These are phyloP conservation scores for Phoma sp. DNA, from an alignment of 2,329 filamentous ascomycete species.

Conservation along the genomic window DNA sequence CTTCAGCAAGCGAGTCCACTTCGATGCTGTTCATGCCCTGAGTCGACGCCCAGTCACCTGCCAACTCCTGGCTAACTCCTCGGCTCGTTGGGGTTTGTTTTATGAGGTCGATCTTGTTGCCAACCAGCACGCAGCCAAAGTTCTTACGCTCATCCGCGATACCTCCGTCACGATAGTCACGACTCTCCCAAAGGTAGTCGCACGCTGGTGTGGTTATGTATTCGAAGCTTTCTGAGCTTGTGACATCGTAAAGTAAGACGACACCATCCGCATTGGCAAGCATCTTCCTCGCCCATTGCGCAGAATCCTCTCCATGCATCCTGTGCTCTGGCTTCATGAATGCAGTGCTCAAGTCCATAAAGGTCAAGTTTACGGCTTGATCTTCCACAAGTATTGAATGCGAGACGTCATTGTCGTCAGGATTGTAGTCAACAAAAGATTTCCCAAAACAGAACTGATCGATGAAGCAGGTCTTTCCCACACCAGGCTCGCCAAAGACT, in stretches of 20 bases:
- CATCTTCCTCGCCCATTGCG: conserved; percentile 11
- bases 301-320: not conserved
- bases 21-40: conserved; percentile 32
- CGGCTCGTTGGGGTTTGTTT: conserved; percentile 1
- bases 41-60: conserved; percentile 31
- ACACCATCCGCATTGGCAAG: conserved; percentile 28
- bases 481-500: conserved; percentile 26
- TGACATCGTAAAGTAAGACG: conserved; percentile 40
- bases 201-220: conserved; percentile 27
- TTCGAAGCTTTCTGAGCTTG: conserved; percentile 27
- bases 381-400: conserved; percentile 19
- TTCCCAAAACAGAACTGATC: conserved; percentile 20
- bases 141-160: conserved; percentile 11
- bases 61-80: conserved; percentile 23
- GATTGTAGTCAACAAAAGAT: conserved; percentile 21
- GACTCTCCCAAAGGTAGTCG: conserved; percentile 20
- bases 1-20: conserved; percentile 17
- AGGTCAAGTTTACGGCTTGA: conserved; percentile 9
- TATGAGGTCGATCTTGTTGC: conserved; percentile 32
- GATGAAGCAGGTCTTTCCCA: conserved; percentile 31
- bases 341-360: conserved; percentile 31
- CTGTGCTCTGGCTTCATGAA: conserved; percentile 14
- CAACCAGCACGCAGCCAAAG: conserved; percentile 39
- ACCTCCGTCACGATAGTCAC: not conserved
- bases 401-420: not conserved